Evolutionary conservation across 2,329 filamentous ascomycete genomes (phyloP).

Genomic region (Aspergillus thermomutatus): DNA sequence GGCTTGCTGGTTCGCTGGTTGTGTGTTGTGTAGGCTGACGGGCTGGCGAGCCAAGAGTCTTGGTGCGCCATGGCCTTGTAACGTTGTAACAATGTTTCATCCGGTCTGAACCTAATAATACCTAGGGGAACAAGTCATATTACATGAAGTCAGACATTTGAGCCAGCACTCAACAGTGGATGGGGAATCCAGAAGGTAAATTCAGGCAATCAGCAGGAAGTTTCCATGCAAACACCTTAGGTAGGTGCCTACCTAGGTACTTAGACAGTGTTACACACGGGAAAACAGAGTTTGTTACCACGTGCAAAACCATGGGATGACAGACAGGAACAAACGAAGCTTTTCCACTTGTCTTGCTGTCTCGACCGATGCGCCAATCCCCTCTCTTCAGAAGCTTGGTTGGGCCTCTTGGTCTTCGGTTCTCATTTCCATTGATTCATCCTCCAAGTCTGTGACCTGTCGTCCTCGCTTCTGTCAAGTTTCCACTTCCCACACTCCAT

Average conservation of each 20-base stretch:
- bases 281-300: background rate
- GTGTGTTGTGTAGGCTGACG: background rate
- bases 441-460: too few species aligned
- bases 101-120: background rate
- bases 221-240: too few species aligned
- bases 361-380: background rate
- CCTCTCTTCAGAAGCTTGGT: background rate
- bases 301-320: background rate
- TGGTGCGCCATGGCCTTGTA: background rate
- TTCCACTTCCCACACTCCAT: too few species aligned
- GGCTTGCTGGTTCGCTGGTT: background rate
- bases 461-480: too few species aligned
- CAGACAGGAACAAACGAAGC: background rate
- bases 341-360: background rate
- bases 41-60: background rate
- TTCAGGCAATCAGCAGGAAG: too few species aligned
- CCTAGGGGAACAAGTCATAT: too few species aligned
- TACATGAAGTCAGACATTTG: background rate
- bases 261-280: too few species aligned
- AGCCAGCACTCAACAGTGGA: background rate
- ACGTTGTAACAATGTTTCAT: background rate
- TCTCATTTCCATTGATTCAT: background rate
- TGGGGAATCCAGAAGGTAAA: background rate
- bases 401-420: background rate
- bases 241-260: too few species aligned